Conservation (phyloP, 2,329 filamentous ascomycete species). For the Chalaropsis thielavioides region DNA sequence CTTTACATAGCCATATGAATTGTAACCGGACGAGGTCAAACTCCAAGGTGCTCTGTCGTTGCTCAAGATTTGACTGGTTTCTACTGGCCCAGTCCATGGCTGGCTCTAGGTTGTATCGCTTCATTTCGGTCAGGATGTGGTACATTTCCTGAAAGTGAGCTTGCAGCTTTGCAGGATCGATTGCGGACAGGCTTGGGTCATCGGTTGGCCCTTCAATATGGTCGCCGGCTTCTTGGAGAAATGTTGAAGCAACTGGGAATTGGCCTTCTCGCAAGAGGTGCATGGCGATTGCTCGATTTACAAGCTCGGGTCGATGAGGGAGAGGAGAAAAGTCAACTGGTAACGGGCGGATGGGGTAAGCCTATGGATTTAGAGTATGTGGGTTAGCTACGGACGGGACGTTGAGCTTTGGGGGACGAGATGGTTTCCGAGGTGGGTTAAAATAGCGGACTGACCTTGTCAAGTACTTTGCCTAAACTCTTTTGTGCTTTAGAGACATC, state of each 20-base stretch:
- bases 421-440: background rate
- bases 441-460: constrained; percentile 44
- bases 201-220: constrained; percentile 9
- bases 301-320: constrained; percentile 47
- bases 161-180: constrained; percentile 43
- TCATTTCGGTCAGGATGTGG: constrained; percentile 47
- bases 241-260: constrained; percentile 74
- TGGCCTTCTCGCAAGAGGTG: constrained; percentile 89
- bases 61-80: constrained; percentile 58
- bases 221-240: constrained; percentile 52
- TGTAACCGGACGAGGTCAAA: constrained; percentile 87
- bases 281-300: constrained; percentile 92
- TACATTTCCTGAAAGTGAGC: constrained; percentile 83
- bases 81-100: constrained; percentile 76
- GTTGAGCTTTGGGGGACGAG: background rate
- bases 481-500: constrained; percentile 70
- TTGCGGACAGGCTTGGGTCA: constrained; percentile 24
- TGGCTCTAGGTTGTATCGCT: constrained; percentile 51
- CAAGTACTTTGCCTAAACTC: constrained; percentile 70
- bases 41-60: constrained; percentile 78
- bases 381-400: background rate
- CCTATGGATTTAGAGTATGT: constrained; percentile 28
- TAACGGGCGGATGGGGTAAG: constrained; percentile 60
- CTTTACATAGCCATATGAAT: constrained; percentile 76
- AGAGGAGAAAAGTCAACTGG: constrained; percentile 43